These are phyloP conservation scores for Globisporangium echinulatum DNA, from an alignment of 352 stramenopile species.

Conservation along the genomic window DNA sequence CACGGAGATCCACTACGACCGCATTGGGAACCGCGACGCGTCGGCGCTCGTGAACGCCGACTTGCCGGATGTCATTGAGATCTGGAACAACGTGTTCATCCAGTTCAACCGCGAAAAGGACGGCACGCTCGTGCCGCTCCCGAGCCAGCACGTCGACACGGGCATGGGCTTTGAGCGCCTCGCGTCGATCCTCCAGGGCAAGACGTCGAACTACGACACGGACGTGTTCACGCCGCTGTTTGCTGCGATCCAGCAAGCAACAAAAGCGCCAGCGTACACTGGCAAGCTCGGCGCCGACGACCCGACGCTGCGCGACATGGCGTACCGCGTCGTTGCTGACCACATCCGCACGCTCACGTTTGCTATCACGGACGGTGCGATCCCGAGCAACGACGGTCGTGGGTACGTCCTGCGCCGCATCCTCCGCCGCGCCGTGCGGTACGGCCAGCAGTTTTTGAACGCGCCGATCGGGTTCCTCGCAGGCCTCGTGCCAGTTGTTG, in stretches of 20 bases:
- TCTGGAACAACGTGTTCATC: slow-evolving; percentile 99
- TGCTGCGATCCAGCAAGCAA: slow-evolving; percentile 84
- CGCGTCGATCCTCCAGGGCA: slow-evolving; percentile 88
- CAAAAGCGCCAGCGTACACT: slow-evolving; percentile 71
- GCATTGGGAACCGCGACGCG: slow-evolving; percentile 93
- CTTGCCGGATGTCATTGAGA: slow-evolving; percentile 98
- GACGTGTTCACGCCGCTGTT: slow-evolving; percentile 98
- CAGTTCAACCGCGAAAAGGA: slow-evolving; percentile 95
- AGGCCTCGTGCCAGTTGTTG: slow-evolving; percentile 91
- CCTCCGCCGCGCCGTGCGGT: slow-evolving; percentile 95
- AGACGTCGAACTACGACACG: slow-evolving; percentile 98
- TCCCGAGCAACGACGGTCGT: slow-evolving; percentile 96
- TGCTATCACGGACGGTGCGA: slow-evolving; percentile 96
- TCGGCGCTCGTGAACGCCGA: slow-evolving; percentile 95
- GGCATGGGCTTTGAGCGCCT: slow-evolving; percentile 98
- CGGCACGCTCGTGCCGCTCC: slow-evolving; percentile 86
- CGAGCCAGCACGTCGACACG: slow-evolving; percentile 97
- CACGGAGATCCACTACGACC: slow-evolving; percentile 99
- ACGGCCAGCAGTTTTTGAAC: slow-evolving; percentile 97
- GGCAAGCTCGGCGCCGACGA: slow-evolving; percentile 90
- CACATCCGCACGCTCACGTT: slow-evolving; percentile 97
- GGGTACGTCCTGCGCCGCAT: slow-evolving; percentile 98
- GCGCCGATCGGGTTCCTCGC: slow-evolving; percentile 93
- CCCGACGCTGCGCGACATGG: slow-evolving; percentile 77
- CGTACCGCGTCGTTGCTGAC: slow-evolving; percentile 96